Conservation (phyloP, 176 grass and related monocot genomes). For the Carex littledalei region DNA sequence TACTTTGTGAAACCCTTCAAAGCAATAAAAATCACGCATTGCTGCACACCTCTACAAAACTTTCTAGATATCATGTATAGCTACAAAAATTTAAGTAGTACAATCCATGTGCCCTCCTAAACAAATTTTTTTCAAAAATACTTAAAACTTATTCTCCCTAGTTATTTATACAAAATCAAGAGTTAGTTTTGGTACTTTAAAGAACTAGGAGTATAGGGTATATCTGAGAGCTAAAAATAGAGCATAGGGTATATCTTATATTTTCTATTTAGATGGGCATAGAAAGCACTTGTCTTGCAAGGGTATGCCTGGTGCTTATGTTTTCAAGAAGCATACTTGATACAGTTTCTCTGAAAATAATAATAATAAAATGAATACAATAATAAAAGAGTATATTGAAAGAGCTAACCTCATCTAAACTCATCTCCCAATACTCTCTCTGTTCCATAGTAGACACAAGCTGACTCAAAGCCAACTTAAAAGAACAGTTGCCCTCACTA, state of each 20-base stretch:
- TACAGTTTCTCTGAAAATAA: neutral
- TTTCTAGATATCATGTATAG: neutral
- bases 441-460: slow-evolving; percentile 71
- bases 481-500: slow-evolving; percentile 46
- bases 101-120: neutral
- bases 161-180: neutral
- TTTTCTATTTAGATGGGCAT: neutral
- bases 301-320: neutral
- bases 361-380: neutral
- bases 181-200: neutral
- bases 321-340: neutral
- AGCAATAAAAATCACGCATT: neutral
- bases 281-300: neutral
- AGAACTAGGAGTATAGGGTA: neutral
- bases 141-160: neutral
- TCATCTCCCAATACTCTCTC: slow-evolving; percentile 92
- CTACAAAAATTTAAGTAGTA: neutral
- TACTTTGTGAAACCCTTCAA: neutral
- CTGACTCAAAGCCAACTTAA: slow-evolving; percentile 42
- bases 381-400: neutral
- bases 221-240: neutral
- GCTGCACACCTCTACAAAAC: neutral
- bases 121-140: too few species aligned
- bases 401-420: slow-evolving; percentile 56
- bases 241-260: neutral